Evolutionary conservation across 75 land plant genomes (phyloP).

Genomic region (Cunninghamia lanceolata): DNA sequence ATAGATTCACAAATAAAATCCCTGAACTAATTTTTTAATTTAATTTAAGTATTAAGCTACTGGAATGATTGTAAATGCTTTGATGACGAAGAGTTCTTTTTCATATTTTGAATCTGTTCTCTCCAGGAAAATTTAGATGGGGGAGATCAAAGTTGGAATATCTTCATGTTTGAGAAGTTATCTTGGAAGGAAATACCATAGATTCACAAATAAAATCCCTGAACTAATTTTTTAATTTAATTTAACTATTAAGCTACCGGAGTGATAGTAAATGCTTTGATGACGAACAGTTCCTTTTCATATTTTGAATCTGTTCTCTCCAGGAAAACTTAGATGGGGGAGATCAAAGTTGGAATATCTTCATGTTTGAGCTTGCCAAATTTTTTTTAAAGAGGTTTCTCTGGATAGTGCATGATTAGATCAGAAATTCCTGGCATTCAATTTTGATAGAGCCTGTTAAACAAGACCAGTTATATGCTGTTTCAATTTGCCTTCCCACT

Average conservation of each 20-base stretch:
- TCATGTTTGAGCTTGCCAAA: background rate
- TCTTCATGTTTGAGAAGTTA: background rate
- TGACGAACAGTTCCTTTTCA: background rate
- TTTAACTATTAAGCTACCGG: background rate
- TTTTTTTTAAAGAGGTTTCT: background rate
- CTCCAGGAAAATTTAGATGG: background rate
- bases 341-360: background rate
- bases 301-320: background rate
- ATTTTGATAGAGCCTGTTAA: background rate
- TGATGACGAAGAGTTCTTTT: background rate
- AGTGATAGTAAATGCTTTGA: background rate
- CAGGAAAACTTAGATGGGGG: background rate
- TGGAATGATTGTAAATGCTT: background rate
- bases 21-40: background rate
- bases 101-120: background rate
- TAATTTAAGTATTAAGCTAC: background rate
- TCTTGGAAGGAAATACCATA: no score
- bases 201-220: background rate
- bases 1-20: background rate
- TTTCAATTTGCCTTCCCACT: background rate
- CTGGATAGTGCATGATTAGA: background rate
- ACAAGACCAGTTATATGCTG: background rate
- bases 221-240: background rate
- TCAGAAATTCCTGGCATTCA: background rate
- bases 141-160: background rate